Evolutionary conservation across 345 rosid species (phyloP).

Genomic region (Linum tenue): DNA sequence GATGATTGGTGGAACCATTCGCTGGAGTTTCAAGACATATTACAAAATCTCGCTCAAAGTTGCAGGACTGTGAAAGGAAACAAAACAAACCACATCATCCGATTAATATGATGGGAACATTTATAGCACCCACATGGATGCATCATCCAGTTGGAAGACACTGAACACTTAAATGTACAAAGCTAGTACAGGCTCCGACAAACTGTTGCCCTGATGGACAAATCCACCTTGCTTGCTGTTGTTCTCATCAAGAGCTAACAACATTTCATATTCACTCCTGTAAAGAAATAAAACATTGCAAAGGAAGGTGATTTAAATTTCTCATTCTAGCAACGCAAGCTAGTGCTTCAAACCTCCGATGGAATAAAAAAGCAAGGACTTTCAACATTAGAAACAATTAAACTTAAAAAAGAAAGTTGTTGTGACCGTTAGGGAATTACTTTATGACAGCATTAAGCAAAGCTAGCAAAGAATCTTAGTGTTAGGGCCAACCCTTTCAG

Average conservation of each 20-base stretch:
- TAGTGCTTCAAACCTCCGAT: no score
- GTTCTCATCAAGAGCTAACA: constrained; percentile 83
- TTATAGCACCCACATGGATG: not conserved
- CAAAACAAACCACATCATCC: not conserved
- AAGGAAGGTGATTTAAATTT: not conserved
- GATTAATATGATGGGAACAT: not conserved
- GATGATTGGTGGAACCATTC: constrained; percentile 70
- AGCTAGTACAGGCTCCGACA: constrained; percentile 36
- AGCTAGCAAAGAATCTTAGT: not conserved
- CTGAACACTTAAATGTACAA: constrained; percentile 17
- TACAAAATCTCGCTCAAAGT: constrained; percentile 64
- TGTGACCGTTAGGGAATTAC: not conserved
- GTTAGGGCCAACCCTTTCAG: not conserved
- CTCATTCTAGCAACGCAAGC: no score
- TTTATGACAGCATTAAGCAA: not conserved
- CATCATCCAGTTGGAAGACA: not conserved
- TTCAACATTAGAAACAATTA: not conserved
- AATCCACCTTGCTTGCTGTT: constrained; percentile 52
- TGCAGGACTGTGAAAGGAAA: constrained; percentile 36
- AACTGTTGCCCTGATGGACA: constrained; percentile 48
- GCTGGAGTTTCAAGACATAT: constrained; percentile 76
- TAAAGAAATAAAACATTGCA: constrained; percentile 10
- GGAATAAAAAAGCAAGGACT: no score
- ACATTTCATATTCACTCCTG: constrained; percentile 90
- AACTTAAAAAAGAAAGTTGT: not conserved